These are phyloP conservation scores for Solanum tacnaense DNA, from an alignment of 257 asterid genomes.

Conservation along the genomic window DNA sequence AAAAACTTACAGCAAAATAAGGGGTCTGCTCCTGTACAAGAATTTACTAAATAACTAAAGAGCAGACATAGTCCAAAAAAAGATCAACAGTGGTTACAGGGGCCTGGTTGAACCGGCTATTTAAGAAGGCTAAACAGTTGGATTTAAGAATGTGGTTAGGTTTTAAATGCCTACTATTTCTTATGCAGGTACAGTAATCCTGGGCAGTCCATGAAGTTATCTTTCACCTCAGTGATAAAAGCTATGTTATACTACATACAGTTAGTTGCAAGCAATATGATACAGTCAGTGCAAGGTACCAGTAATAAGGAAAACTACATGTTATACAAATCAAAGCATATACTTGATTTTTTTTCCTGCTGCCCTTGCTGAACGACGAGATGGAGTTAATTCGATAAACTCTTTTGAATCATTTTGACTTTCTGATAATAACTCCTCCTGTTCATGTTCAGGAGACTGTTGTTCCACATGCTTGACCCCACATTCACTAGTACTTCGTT, in stretches of 20 bases:
- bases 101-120: background rate
- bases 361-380: constrained; percentile 66
- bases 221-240: background rate
- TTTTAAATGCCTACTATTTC: background rate
- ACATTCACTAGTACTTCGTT: constrained; percentile 18
- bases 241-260: background rate
- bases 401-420: constrained; percentile 34
- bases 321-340: background rate
- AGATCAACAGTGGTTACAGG: background rate
- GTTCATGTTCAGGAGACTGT: constrained; percentile 30
- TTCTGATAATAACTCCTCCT: constrained; percentile 36
- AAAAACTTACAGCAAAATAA: background rate
- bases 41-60: background rate
- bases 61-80: too few relatives aligned
- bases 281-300: background rate
- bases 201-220: background rate
- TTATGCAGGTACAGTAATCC: background rate
- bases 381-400: constrained; percentile 42
- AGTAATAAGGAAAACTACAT: background rate
- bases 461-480: constrained; percentile 21
- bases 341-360: constrained; percentile 66
- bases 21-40: background rate
- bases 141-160: background rate
- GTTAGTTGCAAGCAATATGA: background rate
- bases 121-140: background rate